Evolutionary conservation across 1,139 yeast species (phyloP), one percentile per base, ranked within the genome.

Genomic region (Yamadazyma dushanensis): DNA sequence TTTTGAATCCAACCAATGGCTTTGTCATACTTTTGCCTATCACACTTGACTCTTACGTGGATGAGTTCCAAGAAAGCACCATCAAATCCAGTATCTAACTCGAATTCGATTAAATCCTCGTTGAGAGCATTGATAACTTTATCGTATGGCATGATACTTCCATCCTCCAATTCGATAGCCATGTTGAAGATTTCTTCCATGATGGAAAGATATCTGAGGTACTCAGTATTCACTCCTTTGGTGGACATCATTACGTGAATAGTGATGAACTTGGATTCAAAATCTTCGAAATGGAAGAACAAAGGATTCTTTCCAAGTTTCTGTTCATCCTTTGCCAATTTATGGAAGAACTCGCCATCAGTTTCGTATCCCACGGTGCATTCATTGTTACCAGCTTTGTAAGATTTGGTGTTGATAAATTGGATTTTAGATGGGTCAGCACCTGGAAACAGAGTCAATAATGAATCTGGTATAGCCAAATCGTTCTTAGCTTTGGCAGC

Each of bases 1-100:
- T 80, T 78, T 26, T 68, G 61, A 26, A 86, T 65, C 98, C 97
- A 92, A 19, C 77, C 73, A 31, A 90, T 78, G 1, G 92, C 92
- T 29, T 70, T 70, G 0, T 53, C 44, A 52, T 90, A 94, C 39
- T 88, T 80, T 8, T 65, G 67, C 7, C 71, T 66, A 47, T 78
- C 81, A 31, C 84, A 81, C 47, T 80, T 78, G 31, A 89, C 68
- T 40, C 69, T 76, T 18, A 89, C 66, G 36, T 75, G 69, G 31
- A 86, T 58, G 31, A 83, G 57, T 50, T 90, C 96, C 14, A 78
- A 73, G 49, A 82, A 80, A 39, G 74, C 78, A 33, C 76, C 75
- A 24, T 78, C 76, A 44, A 78, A 71, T 1, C 88, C 84, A 40
- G 72, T 73, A 31, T 76, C 73, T 16, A 83, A 63, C 8, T 70